Evolutionary conservation across 2,329 filamentous ascomycete species (phyloP).

Genomic region (Monilinia polystroma): DNA sequence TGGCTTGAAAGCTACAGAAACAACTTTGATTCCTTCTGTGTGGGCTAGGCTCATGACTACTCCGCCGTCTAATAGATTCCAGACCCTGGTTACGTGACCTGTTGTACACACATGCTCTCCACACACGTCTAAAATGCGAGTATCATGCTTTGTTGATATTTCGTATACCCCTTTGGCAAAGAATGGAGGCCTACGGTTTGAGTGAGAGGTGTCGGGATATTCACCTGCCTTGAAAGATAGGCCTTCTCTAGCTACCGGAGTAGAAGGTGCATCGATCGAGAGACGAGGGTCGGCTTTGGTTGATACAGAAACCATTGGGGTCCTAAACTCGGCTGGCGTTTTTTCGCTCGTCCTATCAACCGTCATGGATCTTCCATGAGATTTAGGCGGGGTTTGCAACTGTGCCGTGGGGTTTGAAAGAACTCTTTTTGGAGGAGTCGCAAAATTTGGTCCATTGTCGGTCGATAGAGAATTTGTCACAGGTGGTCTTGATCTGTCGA

Average conservation of each 20-base stretch:
- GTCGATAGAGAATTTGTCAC: slow-evolving; percentile 24
- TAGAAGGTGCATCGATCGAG: slow-evolving; percentile 26
- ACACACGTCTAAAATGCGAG: slow-evolving; percentile 81
- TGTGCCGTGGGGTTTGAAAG: slow-evolving; percentile 50
- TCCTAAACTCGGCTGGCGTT: slow-evolving; percentile 43
- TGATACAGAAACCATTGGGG: slow-evolving; percentile 32
- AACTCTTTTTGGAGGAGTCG: slow-evolving; percentile 46
- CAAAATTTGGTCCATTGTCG: slow-evolving; percentile 23
- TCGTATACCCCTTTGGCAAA: slow-evolving; percentile 71
- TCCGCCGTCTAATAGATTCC: slow-evolving; percentile 81
- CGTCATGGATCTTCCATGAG: slow-evolving; percentile 51
- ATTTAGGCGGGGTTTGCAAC: slow-evolving; percentile 45
- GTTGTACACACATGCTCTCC: slow-evolving; percentile 85
- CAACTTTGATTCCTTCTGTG: slow-evolving; percentile 79
- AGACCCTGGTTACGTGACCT: slow-evolving; percentile 82
- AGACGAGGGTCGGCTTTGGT: slow-evolving; percentile 25
- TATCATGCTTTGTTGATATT: slow-evolving; percentile 83
- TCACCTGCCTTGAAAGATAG: slow-evolving; percentile 43
- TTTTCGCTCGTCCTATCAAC: slow-evolving; percentile 48
- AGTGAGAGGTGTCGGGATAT: slow-evolving; percentile 80
- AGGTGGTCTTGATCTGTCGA: slow-evolving; percentile 33
- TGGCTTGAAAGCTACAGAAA: slow-evolving; percentile 83
- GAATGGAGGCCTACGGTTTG: slow-evolving; percentile 79
- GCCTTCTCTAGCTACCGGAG: slow-evolving; percentile 27
- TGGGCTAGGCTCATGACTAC: slow-evolving; percentile 77